Evolutionary conservation across 2,329 filamentous ascomycete genomes (phyloP).

Genomic region (Stagonosporopsis tanaceti): DNA sequence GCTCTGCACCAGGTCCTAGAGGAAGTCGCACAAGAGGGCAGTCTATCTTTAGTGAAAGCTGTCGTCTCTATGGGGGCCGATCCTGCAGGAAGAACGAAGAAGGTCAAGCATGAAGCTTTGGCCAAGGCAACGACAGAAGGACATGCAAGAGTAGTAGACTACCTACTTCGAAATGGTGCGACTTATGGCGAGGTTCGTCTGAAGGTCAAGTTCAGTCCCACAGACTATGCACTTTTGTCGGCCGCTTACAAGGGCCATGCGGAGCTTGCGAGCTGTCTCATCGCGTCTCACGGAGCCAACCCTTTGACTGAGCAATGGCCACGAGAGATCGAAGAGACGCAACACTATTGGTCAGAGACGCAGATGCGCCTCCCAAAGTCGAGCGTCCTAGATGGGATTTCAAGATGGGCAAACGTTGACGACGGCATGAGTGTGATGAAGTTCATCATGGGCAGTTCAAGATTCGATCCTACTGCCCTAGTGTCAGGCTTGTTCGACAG

Average conservation of each 20-base stretch:
- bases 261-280: conserved; percentile 24
- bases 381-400: conserved; percentile 29
- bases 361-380: conserved; percentile 27
- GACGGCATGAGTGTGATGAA: conserved; percentile 25
- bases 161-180: conserved; percentile 24
- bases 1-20: conserved; percentile 22
- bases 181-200: conserved; percentile 25
- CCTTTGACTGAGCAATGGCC: conserved; percentile 32
- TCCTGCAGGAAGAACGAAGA: conserved; percentile 23
- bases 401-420: conserved; percentile 27
- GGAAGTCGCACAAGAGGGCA: conserved; percentile 27
- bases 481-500: conserved; percentile 30
- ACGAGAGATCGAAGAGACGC: conserved; percentile 26
- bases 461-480: conserved; percentile 23
- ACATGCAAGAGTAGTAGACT: conserved; percentile 25
- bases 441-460: conserved; percentile 24
- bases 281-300: conserved; percentile 27
- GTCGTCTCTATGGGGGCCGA: conserved; percentile 21
- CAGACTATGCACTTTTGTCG: conserved; percentile 24
- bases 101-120: conserved; percentile 27
- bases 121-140: conserved; percentile 26
- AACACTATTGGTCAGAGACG: conserved; percentile 28
- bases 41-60: conserved; percentile 24
- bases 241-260: conserved; percentile 28
- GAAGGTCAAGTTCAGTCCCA: conserved; percentile 20